Percentiles rank a stretch among this genome's conserved stretches.
phyloP scores from a whole-genome alignment of 805 yeast species.

The Pichia membranifaciens region DNA sequence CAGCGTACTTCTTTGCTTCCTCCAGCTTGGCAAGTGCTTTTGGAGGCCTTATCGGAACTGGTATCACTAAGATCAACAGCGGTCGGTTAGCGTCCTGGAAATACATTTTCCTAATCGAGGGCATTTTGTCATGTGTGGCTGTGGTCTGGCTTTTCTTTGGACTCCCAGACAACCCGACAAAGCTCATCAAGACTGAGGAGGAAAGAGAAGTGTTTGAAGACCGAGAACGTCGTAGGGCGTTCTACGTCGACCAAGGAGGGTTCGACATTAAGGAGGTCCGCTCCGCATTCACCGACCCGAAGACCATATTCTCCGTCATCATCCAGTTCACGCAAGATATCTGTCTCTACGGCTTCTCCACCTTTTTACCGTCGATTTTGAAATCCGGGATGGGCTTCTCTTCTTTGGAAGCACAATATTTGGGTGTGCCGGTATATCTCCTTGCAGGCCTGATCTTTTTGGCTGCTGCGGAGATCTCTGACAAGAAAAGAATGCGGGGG shows the following conservation, averaged over 20 bases:
- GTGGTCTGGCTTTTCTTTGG: slow-evolving; percentile 1
- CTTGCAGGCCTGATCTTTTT: slow-evolving; percentile 6
- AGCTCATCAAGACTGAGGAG: slow-evolving; percentile 5
- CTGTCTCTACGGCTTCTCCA: slow-evolving; percentile 8
- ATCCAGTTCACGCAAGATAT: slow-evolving; percentile 8
- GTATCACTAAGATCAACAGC: slow-evolving; percentile 3
- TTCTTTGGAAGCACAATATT: slow-evolving; percentile 4
- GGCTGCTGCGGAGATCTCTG: slow-evolving; percentile 4
- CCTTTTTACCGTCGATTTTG: slow-evolving; percentile 7
- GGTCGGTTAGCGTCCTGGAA: slow-evolving; percentile 4
- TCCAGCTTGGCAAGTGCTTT: slow-evolving; percentile 6
- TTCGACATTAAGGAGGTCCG: slow-evolving; percentile 6
- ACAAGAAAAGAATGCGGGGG: slow-evolving; percentile 3
- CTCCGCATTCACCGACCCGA: slow-evolving; percentile 2
- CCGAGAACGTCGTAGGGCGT: slow-evolving; percentile 3
- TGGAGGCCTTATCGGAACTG: slow-evolving; percentile 8
- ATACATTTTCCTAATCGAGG: slow-evolving; percentile 6
- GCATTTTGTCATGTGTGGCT: slow-evolving; percentile 2
- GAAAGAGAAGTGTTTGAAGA: slow-evolving; percentile 3
- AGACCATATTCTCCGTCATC: slow-evolving; percentile 2
- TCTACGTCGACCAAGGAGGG: neutral
- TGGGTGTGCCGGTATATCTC: slow-evolving; percentile 4
- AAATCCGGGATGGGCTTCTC: slow-evolving; percentile 2
- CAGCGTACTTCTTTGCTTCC: slow-evolving; percentile 7
- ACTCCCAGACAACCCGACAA: slow-evolving; percentile 2